Percentiles rank a stretch among this genome's conserved stretches.
These are phyloP conservation scores for Mortierella antarctica DNA, from an alignment of 192 early-diverging fungal species.

Conservation along the genomic window DNA sequence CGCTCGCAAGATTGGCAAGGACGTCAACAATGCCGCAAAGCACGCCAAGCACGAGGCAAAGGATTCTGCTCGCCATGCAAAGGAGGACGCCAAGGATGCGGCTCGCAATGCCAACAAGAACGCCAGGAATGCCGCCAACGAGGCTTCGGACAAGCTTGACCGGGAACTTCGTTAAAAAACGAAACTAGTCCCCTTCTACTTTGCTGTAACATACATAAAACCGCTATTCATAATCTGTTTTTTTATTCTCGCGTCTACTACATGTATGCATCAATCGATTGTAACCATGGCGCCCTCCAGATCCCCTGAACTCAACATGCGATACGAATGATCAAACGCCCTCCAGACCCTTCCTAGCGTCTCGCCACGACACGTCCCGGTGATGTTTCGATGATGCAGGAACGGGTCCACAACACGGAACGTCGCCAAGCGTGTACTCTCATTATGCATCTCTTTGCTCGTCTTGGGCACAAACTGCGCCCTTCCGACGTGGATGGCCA, in stretches of 20 bases:
- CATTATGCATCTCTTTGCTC: conserved; percentile 8
- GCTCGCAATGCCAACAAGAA: conserved; percentile 18
- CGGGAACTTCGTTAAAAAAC: conserved; percentile 25
- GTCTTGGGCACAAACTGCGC: conserved; percentile 17
- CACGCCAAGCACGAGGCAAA: conserved; percentile 25
- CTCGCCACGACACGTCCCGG: conserved; percentile 24
- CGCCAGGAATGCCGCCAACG: conserved; percentile 9
- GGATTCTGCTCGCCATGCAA: conserved; percentile 16
- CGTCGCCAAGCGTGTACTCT: conserved; percentile 1
- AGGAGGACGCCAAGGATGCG: conserved; percentile 27
- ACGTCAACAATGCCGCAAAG: conserved; percentile 25
- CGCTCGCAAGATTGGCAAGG: conserved; percentile 35
- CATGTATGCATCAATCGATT: background rate
- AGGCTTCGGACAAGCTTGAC: conserved; percentile 21
- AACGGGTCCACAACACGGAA: conserved; percentile 40
- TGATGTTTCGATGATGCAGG: conserved; percentile 41
- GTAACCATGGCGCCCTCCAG: conserved; percentile 22
- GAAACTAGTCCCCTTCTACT: background rate
- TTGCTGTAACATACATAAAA: background rate
- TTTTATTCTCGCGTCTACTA: background rate
- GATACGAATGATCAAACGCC: conserved; percentile 40
- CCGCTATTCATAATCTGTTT: background rate
- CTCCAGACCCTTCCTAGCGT: conserved; percentile 20
- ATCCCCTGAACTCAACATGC: conserved; percentile 34
- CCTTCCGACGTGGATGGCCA: conserved; percentile 9